These are phyloP conservation scores for Secale cereale DNA, from an alignment of 176 grass and related monocot genomes.

Conservation along the genomic window DNA sequence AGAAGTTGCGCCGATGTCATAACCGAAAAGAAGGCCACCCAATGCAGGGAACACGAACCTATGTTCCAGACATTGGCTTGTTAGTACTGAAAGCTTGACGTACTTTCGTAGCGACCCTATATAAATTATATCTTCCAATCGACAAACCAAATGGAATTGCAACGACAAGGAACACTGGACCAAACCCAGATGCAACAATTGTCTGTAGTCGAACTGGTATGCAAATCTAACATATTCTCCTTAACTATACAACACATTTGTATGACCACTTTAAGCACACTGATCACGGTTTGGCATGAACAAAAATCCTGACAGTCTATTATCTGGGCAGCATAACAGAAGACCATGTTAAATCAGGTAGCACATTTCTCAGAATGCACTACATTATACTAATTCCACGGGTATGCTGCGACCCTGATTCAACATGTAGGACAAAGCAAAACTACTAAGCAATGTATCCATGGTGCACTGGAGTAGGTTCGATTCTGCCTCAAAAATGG, in stretches of 20 bases:
- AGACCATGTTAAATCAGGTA: background rate
- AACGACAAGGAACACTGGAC: background rate
- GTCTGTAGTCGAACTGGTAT: background rate
- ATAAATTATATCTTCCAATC: background rate
- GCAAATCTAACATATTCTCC: background rate
- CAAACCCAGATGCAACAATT: background rate
- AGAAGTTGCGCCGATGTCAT: slow-evolving; percentile 91
- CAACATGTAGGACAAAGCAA: background rate
- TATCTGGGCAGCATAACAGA: background rate
- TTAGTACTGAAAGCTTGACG: background rate
- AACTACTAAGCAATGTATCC: background rate
- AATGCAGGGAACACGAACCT: slow-evolving; percentile 94
- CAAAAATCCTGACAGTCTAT: background rate
- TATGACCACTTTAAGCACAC: background rate
- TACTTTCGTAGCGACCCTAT: background rate
- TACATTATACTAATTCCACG: background rate
- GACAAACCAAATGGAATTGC: background rate
- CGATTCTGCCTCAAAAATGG: background rate
- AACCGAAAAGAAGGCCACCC: slow-evolving; percentile 92
- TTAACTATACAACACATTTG: background rate
- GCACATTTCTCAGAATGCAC: background rate
- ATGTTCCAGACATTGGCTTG: slow-evolving; percentile 30
- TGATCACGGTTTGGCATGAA: background rate
- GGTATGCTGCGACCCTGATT: background rate
- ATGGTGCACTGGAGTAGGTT: background rate